Conservation (phyloP, 148 eudicot genomes). For the Oxyria digyna region DNA sequence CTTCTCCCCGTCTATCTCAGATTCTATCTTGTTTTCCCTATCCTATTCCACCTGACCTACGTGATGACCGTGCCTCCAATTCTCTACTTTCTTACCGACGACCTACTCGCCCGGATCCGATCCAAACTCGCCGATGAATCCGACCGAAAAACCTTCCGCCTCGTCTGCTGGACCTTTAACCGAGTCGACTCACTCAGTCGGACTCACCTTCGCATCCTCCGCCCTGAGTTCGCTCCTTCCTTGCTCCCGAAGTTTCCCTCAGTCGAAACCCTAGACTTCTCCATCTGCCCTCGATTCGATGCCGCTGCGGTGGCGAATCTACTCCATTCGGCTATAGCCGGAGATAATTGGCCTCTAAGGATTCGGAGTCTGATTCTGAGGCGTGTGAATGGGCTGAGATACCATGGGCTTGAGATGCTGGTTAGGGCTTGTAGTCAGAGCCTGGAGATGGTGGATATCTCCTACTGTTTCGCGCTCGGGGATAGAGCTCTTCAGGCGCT, state of each 20-base stretch:
- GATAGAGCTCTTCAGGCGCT: constrained; percentile 54
- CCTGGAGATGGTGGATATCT: constrained; percentile 31
- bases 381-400: constrained; percentile 12
- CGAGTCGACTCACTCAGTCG: constrained; percentile 39
- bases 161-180: constrained; percentile 34
- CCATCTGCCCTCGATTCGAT: constrained; percentile 46
- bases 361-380: constrained; percentile 11
- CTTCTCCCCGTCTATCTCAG: no score
- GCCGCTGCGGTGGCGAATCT: constrained; percentile 20
- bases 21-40: neutral
- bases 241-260: constrained; percentile 26
- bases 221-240: constrained; percentile 28
- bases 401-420: constrained; percentile 20
- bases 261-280: constrained; percentile 44
- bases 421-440: constrained; percentile 23
- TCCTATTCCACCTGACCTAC: neutral
- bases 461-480: constrained; percentile 42
- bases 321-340: neutral
- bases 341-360: constrained; percentile 12
- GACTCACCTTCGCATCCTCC: constrained; percentile 42
- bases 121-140: constrained; percentile 20
- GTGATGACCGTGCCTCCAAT: constrained; percentile 8
- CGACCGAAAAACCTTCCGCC: constrained; percentile 45
- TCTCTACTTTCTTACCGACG: constrained; percentile 37
- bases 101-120: constrained; percentile 36